Conservation (phyloP, 805 yeast genomes). For the Cyberlindnera mrakii region DNA sequence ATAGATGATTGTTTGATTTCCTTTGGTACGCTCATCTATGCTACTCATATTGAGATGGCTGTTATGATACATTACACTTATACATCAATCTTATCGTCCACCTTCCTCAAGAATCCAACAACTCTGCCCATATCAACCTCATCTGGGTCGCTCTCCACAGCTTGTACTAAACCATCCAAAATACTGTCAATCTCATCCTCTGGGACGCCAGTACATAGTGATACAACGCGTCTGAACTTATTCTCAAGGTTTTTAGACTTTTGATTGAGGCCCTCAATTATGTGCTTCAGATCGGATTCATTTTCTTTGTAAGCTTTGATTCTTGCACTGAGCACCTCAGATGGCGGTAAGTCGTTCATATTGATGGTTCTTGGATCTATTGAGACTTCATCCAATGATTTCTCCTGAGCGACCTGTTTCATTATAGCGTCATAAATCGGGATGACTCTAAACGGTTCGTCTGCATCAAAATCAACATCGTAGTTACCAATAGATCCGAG, state of each 20-base stretch:
- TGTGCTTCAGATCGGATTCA: constrained; percentile 46
- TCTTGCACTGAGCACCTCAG: constrained; percentile 60
- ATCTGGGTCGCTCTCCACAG: constrained; percentile 83
- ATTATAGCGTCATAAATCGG: constrained; percentile 53
- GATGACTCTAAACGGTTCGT: constrained; percentile 79
- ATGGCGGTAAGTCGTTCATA: constrained; percentile 28
- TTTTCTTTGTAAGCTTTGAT: constrained; percentile 74
- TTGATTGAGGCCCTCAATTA: constrained; percentile 46
- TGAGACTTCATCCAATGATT: constrained; percentile 22
- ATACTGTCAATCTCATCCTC: constrained; percentile 74
- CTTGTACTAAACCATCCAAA: constrained; percentile 78
- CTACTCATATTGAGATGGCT: no score
- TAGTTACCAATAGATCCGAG: constrained; percentile 32
- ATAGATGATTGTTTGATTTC: not conserved
- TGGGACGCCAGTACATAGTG: constrained; percentile 85
- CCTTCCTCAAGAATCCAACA: constrained; percentile 47
- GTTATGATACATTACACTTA: not conserved
- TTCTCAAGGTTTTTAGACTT: constrained; percentile 54
- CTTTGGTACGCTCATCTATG: no score
- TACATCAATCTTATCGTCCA: constrained; percentile 25
- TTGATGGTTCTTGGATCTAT: constrained; percentile 16
- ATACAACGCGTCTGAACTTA: constrained; percentile 83
- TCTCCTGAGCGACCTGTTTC: constrained; percentile 28
- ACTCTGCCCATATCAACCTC: constrained; percentile 54
- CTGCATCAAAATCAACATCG: constrained; percentile 71